Evolutionary conservation across 208 protist species (phyloP).

Genomic region (Strigomonas culicis): DNA sequence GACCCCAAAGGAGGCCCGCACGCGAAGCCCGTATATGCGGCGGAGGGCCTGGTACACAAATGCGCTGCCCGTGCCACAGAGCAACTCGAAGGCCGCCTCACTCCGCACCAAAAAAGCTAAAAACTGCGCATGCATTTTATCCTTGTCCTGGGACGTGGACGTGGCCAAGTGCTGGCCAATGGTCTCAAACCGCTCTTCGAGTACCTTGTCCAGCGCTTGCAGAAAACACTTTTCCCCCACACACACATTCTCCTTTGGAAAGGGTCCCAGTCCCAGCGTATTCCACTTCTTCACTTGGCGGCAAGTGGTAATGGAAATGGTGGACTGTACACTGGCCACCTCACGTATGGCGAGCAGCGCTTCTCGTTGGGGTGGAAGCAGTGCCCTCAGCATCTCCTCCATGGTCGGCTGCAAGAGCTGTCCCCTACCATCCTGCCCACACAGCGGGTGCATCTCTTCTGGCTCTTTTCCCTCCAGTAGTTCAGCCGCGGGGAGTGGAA

Average conservation of each 20-base stretch:
- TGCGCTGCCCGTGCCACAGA: background rate
- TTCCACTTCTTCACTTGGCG: background rate
- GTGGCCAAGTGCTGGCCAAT: background rate
- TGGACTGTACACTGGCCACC: background rate
- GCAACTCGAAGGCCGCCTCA: background rate
- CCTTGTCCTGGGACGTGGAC: background rate
- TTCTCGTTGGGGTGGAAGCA: background rate
- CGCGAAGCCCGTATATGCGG: background rate
- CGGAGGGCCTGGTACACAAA: background rate
- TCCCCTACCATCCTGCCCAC: background rate
- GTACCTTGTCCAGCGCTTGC: background rate
- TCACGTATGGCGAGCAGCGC: background rate
- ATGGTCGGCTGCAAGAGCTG: background rate
- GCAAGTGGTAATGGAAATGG: background rate
- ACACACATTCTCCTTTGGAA: background rate
- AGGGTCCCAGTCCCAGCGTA: background rate
- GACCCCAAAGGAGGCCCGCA: background rate
- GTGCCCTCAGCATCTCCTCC: background rate
- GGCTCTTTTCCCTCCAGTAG: background rate
- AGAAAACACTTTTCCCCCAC: background rate
- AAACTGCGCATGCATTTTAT: background rate
- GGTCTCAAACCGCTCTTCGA: background rate
- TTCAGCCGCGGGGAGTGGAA: background rate
- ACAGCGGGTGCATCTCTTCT: no score
- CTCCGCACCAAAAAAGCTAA: background rate